Percentiles rank a stretch among this genome's conserved stretches.
phyloP scores from a whole-genome alignment of 2,329 filamentous ascomycete genomes.

The Sarocladiaceae sp. region DNA sequence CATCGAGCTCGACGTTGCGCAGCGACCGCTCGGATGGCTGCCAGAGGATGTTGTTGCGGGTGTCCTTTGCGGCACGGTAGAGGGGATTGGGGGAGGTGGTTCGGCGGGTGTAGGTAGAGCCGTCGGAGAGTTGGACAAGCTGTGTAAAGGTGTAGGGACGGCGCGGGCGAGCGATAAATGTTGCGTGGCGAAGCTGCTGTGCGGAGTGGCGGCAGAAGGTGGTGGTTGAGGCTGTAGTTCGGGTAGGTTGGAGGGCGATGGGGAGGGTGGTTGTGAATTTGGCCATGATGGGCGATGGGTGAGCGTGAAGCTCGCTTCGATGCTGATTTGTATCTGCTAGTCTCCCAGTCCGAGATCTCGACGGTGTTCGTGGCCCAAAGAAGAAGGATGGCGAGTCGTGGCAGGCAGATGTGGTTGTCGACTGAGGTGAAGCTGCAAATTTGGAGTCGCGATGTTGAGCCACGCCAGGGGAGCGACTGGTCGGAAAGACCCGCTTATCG shows the following conservation, averaged over 20 bases:
- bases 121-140: constrained; percentile 86
- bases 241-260: constrained; percentile 1
- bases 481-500: constrained; percentile 9
- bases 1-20: constrained; percentile 86
- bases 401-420: not conserved
- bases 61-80: constrained; percentile 66
- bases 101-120: constrained; percentile 73
- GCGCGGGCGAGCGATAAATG: constrained; percentile 79
- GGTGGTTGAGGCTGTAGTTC: constrained; percentile 15
- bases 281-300: constrained; percentile 22
- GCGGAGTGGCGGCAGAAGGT: constrained; percentile 21
- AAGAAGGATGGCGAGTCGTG: constrained; percentile 17
- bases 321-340: not conserved
- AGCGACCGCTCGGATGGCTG: constrained; percentile 78
- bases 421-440: constrained; percentile 8
- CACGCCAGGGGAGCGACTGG: not conserved
- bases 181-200: constrained; percentile 70
- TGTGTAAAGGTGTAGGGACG: constrained; percentile 97
- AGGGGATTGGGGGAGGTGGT: constrained; percentile 65
- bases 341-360: not conserved
- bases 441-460: constrained; percentile 7
- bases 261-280: constrained; percentile 16
- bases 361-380: not conserved
- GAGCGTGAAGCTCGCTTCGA: constrained; percentile 18
- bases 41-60: constrained; percentile 84